phyloP scores from a whole-genome alignment of 2,329 filamentous ascomycete genomes.

The Colletotrichum abscissum region DNA sequence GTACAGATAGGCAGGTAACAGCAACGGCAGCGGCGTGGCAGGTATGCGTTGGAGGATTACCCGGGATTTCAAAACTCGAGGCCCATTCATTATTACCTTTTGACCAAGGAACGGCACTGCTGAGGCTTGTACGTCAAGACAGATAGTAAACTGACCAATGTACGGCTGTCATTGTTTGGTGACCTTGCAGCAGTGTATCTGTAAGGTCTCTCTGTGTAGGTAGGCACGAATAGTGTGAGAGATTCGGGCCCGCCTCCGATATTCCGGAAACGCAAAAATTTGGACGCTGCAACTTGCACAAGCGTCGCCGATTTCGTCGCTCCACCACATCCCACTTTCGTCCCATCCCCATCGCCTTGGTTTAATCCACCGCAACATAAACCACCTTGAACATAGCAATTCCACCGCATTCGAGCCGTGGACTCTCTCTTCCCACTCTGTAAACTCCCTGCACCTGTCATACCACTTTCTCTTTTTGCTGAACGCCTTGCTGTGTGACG shows the following conservation, averaged over 20 bases:
- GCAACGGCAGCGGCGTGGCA: background rate
- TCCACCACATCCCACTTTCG: conserved; percentile 33
- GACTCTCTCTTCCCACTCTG: conserved; percentile 3
- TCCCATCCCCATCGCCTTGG: conserved; percentile 27
- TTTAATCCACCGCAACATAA: conserved; percentile 14
- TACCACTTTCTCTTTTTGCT: background rate
- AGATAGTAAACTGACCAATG: background rate
- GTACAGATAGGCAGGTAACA: background rate
- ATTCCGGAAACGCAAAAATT: conserved; percentile 34
- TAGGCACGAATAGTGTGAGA: background rate
- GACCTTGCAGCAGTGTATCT: conserved; percentile 8
- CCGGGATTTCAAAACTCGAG: background rate
- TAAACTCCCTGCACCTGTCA: background rate
- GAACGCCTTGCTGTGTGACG: background rate
- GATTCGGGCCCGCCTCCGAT: conserved; percentile 31
- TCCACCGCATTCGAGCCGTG: conserved; percentile 3
- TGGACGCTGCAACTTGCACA: conserved; percentile 27
- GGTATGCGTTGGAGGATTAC: background rate
- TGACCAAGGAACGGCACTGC: background rate
- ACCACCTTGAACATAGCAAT: conserved; percentile 7
- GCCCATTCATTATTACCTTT: background rate
- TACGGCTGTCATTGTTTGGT: background rate
- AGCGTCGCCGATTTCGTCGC: conserved; percentile 36
- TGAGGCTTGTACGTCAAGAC: background rate
- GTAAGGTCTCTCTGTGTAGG: background rate